Conservation (phyloP, 1,284 basidiomycete genomes). For the Tilletia indica region DNA sequence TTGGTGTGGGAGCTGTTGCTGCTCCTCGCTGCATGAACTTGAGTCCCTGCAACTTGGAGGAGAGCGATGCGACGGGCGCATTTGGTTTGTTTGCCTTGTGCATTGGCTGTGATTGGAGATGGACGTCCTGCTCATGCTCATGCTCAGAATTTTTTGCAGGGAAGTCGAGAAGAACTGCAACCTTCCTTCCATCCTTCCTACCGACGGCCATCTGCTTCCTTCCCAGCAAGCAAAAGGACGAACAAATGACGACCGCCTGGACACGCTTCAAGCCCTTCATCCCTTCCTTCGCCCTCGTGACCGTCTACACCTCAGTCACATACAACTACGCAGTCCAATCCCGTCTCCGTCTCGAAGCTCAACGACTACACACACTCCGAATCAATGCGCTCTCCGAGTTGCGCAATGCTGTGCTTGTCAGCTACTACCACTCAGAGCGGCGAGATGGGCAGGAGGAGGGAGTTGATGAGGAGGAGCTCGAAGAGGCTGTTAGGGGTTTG, state of each 20-base stretch:
- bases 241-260: background rate
- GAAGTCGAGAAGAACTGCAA: background rate
- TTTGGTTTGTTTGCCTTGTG: conserved; percentile 14
- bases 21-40: conserved; percentile 14
- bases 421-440: background rate
- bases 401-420: background rate
- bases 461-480: background rate
- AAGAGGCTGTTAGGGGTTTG: background rate
- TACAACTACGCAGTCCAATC: conserved; percentile 15
- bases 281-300: conserved; percentile 1
- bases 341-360: background rate
- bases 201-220: background rate
- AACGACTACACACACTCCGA: background rate
- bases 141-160: background rate
- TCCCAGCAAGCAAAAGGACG: background rate
- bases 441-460: too few relatives aligned
- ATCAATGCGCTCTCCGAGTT: background rate
- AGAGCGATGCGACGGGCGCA: background rate
- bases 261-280: background rate
- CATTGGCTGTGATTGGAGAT: background rate
- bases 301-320: conserved; percentile 6
- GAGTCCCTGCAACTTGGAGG: conserved; percentile 13
- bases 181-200: background rate
- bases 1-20: background rate
- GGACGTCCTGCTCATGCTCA: background rate